phyloP scores from a whole-genome alignment of 1,139 yeast genomes.

The Hansenula sp. region DNA sequence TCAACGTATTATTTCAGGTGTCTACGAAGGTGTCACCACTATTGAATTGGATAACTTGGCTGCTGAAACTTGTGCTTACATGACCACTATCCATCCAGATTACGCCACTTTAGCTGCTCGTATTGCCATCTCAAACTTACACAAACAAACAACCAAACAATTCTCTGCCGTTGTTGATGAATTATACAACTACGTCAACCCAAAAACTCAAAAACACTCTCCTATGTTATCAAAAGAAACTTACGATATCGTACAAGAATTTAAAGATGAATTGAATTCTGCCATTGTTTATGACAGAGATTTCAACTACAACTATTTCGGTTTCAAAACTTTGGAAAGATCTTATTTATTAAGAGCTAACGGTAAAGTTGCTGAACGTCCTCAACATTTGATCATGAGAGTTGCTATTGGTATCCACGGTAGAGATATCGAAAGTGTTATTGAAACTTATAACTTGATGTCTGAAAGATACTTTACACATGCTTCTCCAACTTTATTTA shows the following conservation, averaged over 20 bases:
- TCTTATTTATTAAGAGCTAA: conserved; percentile 68
- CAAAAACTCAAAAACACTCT: conserved; percentile 62
- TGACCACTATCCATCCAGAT: conserved; percentile 97
- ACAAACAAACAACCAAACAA: conserved; percentile 90
- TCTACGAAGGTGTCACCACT: conserved; percentile 94
- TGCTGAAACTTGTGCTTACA: conserved; percentile 96
- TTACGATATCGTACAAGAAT: conserved; percentile 54
- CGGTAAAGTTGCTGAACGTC: conserved; percentile 82
- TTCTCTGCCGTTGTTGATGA: conserved; percentile 74
- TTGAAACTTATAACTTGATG: conserved; percentile 83
- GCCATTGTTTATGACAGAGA: conserved; percentile 84
- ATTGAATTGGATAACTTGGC: conserved; percentile 93
- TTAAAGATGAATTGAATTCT: conserved; percentile 70
- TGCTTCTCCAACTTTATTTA: conserved; percentile 86
- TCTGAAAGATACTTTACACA: conserved; percentile 81
- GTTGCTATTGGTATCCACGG: conserved; percentile 90
- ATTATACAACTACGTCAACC: conserved; percentile 68
- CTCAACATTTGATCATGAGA: conserved; percentile 87
- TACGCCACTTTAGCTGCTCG: conserved; percentile 95
- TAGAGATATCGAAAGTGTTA: conserved; percentile 58
- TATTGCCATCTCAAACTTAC: conserved; percentile 91
- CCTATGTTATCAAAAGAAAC: conserved; percentile 81
- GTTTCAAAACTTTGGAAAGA: conserved; percentile 83
- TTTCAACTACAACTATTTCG: conserved; percentile 77
- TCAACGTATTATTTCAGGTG: conserved; percentile 84